Percentiles rank a stretch among this genome's conserved stretches.
These are phyloP conservation scores for Micractinium sp. DNA, from an alignment of 139 green algal species.

Conservation along the genomic window DNA sequence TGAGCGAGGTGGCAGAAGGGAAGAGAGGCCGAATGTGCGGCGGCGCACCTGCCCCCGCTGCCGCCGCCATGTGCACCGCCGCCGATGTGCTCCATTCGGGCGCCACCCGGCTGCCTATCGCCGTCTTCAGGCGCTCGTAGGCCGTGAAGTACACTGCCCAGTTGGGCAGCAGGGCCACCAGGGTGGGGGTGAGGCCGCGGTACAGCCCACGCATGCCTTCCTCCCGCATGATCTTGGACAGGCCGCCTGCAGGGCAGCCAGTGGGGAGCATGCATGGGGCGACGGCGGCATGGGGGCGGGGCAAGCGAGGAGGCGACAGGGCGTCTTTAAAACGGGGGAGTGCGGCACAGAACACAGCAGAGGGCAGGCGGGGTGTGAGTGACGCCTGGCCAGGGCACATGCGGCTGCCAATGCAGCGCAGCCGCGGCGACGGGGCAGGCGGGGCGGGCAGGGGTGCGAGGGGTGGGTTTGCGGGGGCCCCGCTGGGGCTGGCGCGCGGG, in stretches of 20 bases:
- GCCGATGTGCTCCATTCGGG: slow-evolving; percentile 28
- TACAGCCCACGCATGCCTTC: slow-evolving; percentile 93
- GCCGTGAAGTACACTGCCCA: slow-evolving; percentile 98
- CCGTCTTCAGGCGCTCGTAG: slow-evolving; percentile 89
- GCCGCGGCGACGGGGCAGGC: neutral
- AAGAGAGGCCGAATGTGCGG: too few relatives aligned
- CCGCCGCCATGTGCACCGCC: slow-evolving; percentile 79
- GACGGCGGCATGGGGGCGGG: neutral
- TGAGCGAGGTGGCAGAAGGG: too few relatives aligned
- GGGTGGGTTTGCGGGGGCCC: too few relatives aligned
- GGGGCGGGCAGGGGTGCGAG: neutral
- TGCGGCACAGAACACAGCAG: neutral
- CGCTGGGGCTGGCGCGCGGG: too few relatives aligned
- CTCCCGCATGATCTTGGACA: slow-evolving; percentile 79
- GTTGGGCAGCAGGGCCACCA: slow-evolving; percentile 96
- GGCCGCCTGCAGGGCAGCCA: slow-evolving; percentile 57
- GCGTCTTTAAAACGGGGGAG: too few relatives aligned
- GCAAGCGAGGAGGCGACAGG: neutral
- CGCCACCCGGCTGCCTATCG: slow-evolving; percentile 37
- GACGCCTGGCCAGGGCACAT: neutral
- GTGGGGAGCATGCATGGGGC: neutral
- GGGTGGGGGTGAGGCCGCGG: slow-evolving; percentile 88
- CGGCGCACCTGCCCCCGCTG: slow-evolving; percentile 76
- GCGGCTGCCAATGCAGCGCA: neutral
- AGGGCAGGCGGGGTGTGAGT: neutral